phyloP scores from a whole-genome alignment of 257 asterid genomes.

The Gardenia jasminoides region DNA sequence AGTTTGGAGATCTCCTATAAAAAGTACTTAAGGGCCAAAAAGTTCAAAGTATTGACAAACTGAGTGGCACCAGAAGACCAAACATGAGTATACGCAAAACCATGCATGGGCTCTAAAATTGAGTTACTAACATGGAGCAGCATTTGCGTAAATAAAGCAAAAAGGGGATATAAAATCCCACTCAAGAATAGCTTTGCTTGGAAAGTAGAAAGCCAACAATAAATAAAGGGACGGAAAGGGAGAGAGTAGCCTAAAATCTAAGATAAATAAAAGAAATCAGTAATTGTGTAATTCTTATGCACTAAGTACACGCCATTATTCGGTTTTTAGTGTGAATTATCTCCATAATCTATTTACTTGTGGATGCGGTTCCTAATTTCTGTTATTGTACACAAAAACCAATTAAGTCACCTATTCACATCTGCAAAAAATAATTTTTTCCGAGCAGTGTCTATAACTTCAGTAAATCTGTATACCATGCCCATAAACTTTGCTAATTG shows the following conservation, averaged over 20 bases:
- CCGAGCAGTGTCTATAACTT: neutral
- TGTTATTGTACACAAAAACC: no score
- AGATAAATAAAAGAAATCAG: no score
- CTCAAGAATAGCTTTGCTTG: neutral
- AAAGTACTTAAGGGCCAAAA: no score
- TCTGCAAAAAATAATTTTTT: neutral
- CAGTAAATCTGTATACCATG: neutral
- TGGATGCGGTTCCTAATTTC: neutral
- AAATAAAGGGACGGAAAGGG: neutral
- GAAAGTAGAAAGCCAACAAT: neutral
- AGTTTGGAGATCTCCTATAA: no score
- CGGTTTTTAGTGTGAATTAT: neutral
- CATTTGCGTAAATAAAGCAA: neutral
- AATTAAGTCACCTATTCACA: neutral
- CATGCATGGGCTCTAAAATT: no score
- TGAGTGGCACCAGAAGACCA: no score
- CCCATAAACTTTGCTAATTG: neutral
- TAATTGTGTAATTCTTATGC: no score
- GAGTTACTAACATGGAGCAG: no score
- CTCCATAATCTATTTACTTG: neutral
- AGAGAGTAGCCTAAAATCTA: neutral
- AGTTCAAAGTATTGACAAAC: no score
- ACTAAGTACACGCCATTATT: neutral
- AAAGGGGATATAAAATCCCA: no score
- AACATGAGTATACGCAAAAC: no score